Percentiles rank a stretch among this genome's conserved stretches.
Conservation (phyloP, 2,329 filamentous ascomycete genomes). For the Aureobasidium melanogenum region DNA sequence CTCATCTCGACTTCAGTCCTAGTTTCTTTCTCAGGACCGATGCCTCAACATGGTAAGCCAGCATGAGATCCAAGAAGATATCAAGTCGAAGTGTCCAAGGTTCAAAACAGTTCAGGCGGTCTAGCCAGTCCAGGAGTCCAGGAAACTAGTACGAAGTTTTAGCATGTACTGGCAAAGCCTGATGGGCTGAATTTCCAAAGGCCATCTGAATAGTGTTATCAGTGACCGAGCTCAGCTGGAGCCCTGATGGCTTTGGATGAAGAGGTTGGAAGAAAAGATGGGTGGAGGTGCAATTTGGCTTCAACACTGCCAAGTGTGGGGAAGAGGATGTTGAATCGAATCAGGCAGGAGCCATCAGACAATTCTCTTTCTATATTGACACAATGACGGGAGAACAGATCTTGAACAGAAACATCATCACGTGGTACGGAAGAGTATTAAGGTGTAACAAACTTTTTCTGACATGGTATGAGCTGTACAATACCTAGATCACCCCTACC, state of each 20-base stretch:
- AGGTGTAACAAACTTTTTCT: background rate
- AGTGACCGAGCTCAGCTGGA: too few species aligned
- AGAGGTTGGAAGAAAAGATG: background rate
- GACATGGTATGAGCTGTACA: slow-evolving; percentile 9
- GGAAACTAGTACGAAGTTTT: too few species aligned
- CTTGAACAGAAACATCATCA: background rate
- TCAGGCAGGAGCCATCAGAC: background rate
- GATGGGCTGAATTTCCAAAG: too few species aligned
- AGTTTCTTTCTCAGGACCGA: background rate
- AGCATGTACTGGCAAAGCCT: too few species aligned
- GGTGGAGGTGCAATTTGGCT: background rate
- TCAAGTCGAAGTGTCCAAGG: background rate
- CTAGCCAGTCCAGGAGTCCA: background rate
- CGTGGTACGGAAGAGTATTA: background rate
- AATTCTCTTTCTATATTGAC: background rate
- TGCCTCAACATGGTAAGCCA: background rate
- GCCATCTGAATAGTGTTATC: too few species aligned
- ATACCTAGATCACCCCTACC: slow-evolving; percentile 7
- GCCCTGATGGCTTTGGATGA: too few species aligned
- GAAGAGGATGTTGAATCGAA: background rate
- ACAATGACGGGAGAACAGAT: background rate
- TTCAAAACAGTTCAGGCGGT: background rate
- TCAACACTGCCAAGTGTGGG: background rate
- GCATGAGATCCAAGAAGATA: background rate
- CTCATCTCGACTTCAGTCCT: too few species aligned